Base-by-base conservation (phyloP, 129 eudicot genomes). In the Saussurea involucrata region DNA sequence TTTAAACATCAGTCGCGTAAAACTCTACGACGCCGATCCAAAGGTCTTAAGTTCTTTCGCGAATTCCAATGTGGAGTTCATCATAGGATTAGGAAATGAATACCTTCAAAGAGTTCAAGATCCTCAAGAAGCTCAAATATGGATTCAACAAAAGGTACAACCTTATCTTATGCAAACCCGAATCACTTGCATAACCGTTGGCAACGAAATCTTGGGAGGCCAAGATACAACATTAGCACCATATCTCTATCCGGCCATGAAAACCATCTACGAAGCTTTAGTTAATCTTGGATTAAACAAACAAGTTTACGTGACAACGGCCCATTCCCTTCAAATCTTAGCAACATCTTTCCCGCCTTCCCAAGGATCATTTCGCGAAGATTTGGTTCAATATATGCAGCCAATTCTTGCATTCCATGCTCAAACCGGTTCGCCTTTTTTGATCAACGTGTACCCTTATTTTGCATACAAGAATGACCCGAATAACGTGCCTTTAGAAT, bases 381-480 rank as follows among this genome's bases (percentile, higher is more conserved):
- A 92, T 75, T 85, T 92, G 22, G 80, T 86, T 0, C 85, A 88
- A 73, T 89, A 87, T 61, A 34, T 95, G 24, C 90, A 95, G 32
- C 86, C 89, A 1, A 85, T 95, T 34, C 87, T 95, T 11, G 72
- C 72, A 32, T 95, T 95, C 63, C 99, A 91, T 69, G 69, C 95
- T 0, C 80, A 87, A 77, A 80, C 86, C 1, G 65, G 69, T 4
- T 95, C 99, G 0, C 97, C 99, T 0, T 92, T 95, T 78, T 89
- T 92, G 40, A 88, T 95, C 78, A 95, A 95, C 49, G 96, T 90
- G 8, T 95, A 95, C 72, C 99, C 99, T 2, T 95, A 86, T 73
- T 95, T 95, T 58, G 96, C 99, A 1, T 95, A 95, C 83, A 95
- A 86, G 81, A 96, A 85, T 65, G 83, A 82, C 75, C 96, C 97